A percentile compares a stretch with the other conserved stretches of the same genome.
Evolutionary conservation across 2,329 filamentous ascomycete species (phyloP).

Genomic region (Metarhizium humberi): DNA sequence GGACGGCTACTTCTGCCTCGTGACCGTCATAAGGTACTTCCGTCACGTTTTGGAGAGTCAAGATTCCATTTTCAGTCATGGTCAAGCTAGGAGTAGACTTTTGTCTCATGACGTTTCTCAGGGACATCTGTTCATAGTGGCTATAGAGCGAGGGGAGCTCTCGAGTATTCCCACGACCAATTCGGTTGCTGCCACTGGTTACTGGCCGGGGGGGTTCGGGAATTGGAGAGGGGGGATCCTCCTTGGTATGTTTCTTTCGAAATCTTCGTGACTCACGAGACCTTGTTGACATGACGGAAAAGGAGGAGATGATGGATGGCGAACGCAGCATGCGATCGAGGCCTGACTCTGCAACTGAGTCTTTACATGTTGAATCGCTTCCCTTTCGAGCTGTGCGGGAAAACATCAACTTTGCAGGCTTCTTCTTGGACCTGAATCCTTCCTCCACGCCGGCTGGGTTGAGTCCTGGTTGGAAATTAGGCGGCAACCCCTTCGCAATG

Average conservation of each 20-base stretch:
- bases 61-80: neutral
- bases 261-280: slow-evolving; percentile 17
- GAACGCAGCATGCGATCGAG: slow-evolving; percentile 30
- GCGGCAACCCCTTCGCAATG: slow-evolving; percentile 45
- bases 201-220: slow-evolving; percentile 13
- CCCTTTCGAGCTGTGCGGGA: slow-evolving; percentile 14
- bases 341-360: slow-evolving; percentile 17
- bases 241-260: slow-evolving; percentile 27
- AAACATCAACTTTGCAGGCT: slow-evolving; percentile 42
- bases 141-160: slow-evolving; percentile 44
- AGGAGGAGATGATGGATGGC: slow-evolving; percentile 31
- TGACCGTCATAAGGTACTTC: neutral
- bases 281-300: slow-evolving; percentile 18
- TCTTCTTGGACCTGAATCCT: slow-evolving; percentile 23
- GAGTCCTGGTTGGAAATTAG: slow-evolving; percentile 36
- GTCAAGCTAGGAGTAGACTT: slow-evolving; percentile 8
- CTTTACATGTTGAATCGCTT: neutral
- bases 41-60: neutral
- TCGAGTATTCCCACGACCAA: slow-evolving; percentile 18
- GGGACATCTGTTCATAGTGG: slow-evolving; percentile 49
- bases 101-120: slow-evolving; percentile 30
- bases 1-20: neutral
- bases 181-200: slow-evolving; percentile 17
- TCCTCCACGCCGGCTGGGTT: slow-evolving; percentile 29
- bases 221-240: slow-evolving; percentile 20